Conservation (phyloP, 305 asterid species). For the Fraxinus latifolia region DNA sequence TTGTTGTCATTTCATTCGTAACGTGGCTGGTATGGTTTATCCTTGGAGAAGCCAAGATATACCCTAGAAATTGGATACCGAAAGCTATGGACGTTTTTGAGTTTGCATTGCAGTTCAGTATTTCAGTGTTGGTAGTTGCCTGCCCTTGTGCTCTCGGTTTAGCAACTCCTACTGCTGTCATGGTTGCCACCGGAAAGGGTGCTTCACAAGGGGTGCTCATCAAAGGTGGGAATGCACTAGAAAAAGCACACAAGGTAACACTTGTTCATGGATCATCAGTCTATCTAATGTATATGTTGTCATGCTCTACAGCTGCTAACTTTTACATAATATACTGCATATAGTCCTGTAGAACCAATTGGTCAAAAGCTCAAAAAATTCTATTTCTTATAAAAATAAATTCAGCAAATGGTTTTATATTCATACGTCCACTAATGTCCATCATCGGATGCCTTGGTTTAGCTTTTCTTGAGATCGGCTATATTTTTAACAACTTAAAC, state of each 20-base stretch:
- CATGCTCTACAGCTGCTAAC: neutral
- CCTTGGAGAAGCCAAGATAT: slow-evolving; percentile 58
- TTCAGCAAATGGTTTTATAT: slow-evolving; percentile 15
- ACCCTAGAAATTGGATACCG: slow-evolving; percentile 85
- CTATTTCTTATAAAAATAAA: slow-evolving; percentile 1
- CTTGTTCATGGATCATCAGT: slow-evolving; percentile 12
- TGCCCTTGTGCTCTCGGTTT: slow-evolving; percentile 98
- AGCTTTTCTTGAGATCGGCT: neutral
- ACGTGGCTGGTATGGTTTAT: slow-evolving; percentile 93
- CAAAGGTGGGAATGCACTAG: slow-evolving; percentile 91
- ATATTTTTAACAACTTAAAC: neutral
- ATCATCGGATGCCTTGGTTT: neutral
- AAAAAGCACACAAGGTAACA: slow-evolving; percentile 87
- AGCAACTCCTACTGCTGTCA: slow-evolving; percentile 98
- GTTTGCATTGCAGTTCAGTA: slow-evolving; percentile 87
- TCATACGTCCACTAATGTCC: slow-evolving; percentile 5
- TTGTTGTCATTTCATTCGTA: slow-evolving; percentile 60
- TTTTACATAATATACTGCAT: neutral
- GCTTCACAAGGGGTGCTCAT: slow-evolving; percentile 93
- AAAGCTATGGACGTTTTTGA: slow-evolving; percentile 75
- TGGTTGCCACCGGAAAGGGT: slow-evolving; percentile 99
- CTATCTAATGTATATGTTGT: slow-evolving; percentile 6
- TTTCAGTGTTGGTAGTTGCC: slow-evolving; percentile 92
- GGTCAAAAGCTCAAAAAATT: slow-evolving; percentile 21
- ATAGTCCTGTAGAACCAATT: slow-evolving; percentile 1